Base-by-base conservation (phyloP, 2,329 filamentous ascomycete genomes). In the Fusarium paranaense region DNA sequence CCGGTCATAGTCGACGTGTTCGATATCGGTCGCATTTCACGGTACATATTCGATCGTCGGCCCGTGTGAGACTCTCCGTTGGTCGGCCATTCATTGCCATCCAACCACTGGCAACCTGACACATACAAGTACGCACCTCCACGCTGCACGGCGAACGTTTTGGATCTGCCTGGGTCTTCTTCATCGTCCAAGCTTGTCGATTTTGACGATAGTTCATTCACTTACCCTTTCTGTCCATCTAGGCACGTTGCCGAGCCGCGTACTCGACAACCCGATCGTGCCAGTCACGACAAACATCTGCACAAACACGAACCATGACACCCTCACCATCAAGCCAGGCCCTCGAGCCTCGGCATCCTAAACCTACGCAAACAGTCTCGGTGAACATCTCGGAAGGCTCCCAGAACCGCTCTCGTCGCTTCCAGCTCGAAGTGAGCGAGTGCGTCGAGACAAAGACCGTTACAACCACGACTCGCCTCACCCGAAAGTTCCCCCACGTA, bases 401-500 rank as follows among this genome's bases (percentile, higher is more conserved):
- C 16, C 76, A 79, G 66, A 80, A 78, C 59, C 80, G 80, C 69
- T 79, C 76, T 74, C 82, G 78, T 69, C 85, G 77, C 74, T 86
- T 83, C 76, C 88, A 90, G 77, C 88, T 92, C 74, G 88, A 90
- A 72, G 85, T 92, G 56, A 89, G 89, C 69, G 90, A 92, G 78
- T 92, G 90, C 75, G 89, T 92, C 78, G 90, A 92, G 83, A 92
- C 90, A 18, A 92, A 90, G 81, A 92, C 90, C 13, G 91, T 98
- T 71, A 98, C 95, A 2, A 98, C 96, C 0, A 98, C 95, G 0
- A 98, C 95, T 1, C 97, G 95, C 1, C 97, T 95, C 2, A 94
- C 95, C 74, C 92, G 82, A 88, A 94, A 83, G 83, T 97, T 97
- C 75, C 95, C 96, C 56, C 95, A 95, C n/a, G 87, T 98, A 67